Base-by-base conservation (phyloP, 2,329 filamentous ascomycete species). In the Hypocrella siamensis region DNA sequence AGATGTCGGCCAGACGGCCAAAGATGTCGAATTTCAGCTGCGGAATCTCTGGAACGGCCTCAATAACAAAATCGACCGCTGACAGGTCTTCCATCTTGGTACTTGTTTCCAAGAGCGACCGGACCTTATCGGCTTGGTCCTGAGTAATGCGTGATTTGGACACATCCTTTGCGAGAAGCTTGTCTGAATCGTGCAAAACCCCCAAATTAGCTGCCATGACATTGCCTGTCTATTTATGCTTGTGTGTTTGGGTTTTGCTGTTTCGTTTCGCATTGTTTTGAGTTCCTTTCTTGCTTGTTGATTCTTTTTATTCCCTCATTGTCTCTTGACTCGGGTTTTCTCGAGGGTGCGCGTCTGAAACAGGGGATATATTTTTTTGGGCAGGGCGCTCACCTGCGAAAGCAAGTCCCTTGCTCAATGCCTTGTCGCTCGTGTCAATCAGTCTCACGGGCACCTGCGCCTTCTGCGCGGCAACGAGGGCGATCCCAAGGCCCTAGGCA, bases 11-110 rank as follows among this genome's bases (percentile, higher is more conserved):
- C 9, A 98, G 69, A 47, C 79, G 69, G 41, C 72, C 62, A 60
- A 98, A 98, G 42, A 98, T 92, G 41, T 76, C 74, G 42, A 76
- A 75, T 59, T 98, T 98, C 40, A 98, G 70, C 31, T 77, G 65
- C 26, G 81, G 77, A 34, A 93, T 88, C 63, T 94, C 86, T 22
- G 90, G 90, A 7, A 98, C 85, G 12, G 90, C 90, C 62, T 98
- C 90, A 48, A 98, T 96, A 35, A 98, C 79, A 54, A 98, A 94
- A 60, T 98, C 90, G 22, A 85, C 80, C n/a, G 75, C 69, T 17
- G 72, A 73, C 16, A 96, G 73, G 35, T 78, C 70, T 28, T 85
- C 79, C 44, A 96, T 70, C 14, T 72, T 72, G 12, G 80, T 84
- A 32, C 73, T 77, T 7, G 81, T 58, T 0, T 58, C 68, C 38